Conservation (phyloP, 164 flowering plant genomes). For the Vitis amurensis region DNA sequence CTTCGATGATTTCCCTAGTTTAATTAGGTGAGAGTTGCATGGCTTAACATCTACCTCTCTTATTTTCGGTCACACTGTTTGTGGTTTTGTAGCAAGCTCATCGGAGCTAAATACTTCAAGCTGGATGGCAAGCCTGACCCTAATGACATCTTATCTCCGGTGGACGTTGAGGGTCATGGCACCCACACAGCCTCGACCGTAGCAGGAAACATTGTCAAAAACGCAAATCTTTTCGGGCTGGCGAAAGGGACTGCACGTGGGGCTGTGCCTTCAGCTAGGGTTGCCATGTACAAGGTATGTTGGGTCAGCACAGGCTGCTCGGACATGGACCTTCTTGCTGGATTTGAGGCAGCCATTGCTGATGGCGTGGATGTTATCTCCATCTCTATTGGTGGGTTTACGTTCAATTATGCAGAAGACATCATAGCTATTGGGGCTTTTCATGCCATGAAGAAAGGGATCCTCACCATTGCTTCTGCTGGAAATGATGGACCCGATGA, state of each 20-base stretch:
- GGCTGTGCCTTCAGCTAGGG: conserved; percentile 67
- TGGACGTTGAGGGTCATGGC: conserved; percentile 73
- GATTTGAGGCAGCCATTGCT: conserved; percentile 64
- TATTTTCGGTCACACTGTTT: not conserved
- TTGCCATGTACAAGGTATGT: conserved; percentile 85
- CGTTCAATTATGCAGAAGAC: conserved; percentile 29
- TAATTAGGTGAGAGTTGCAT: not conserved
- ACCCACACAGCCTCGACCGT: conserved; percentile 81
- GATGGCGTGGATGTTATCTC: conserved; percentile 89
- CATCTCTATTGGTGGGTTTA: conserved; percentile 53
- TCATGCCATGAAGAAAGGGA: conserved; percentile 71
- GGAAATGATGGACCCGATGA: conserved; percentile 69
- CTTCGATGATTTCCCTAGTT: too few relatives aligned
- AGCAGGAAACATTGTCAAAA: conserved; percentile 47
- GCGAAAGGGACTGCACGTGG: conserved; percentile 74
- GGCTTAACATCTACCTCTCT: not conserved
- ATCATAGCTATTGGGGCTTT: conserved; percentile 64
- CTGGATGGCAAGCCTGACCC: conserved; percentile 41
- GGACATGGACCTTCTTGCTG: conserved; percentile 70
- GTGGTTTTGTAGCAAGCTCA: conserved; percentile 43
- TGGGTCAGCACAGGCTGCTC: conserved; percentile 60
- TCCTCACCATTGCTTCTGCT: conserved; percentile 60
- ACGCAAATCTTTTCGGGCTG: conserved; percentile 63
- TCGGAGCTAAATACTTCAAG: conserved; percentile 77
- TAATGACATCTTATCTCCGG: conserved; percentile 52